Conservation (phyloP, 2,329 filamentous ascomycete species). For the Xylariaceae sp. region DNA sequence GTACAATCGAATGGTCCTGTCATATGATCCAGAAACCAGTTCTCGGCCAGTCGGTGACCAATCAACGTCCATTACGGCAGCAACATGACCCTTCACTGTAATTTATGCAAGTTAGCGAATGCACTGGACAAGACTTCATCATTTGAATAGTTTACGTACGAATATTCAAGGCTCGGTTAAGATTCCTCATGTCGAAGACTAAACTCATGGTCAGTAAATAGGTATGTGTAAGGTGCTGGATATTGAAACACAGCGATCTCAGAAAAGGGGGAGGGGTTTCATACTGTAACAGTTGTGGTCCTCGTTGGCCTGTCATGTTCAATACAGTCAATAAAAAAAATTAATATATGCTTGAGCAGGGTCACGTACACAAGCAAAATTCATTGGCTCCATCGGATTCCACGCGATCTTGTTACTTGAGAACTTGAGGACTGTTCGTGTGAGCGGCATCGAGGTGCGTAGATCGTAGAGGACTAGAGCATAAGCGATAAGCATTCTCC, state of each 20-base stretch:
- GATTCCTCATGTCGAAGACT: conserved; percentile 89
- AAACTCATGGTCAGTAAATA: conserved; percentile 77
- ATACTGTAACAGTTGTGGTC: conserved; percentile 63
- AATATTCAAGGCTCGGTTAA: conserved; percentile 82
- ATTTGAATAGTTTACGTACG: conserved; percentile 54
- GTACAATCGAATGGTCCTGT: conserved; percentile 73
- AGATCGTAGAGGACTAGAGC: conserved; percentile 69
- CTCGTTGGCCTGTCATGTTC: conserved; percentile 63
- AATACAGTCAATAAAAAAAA: not conserved
- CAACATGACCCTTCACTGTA: conserved; percentile 33
- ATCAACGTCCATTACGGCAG: conserved; percentile 93
- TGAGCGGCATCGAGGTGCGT: conserved; percentile 76
- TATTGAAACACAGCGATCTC: conserved; percentile 2
- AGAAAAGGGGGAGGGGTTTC: conserved; percentile 1
- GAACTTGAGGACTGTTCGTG: conserved; percentile 77
- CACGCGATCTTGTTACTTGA: conserved; percentile 80
- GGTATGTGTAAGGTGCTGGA: not conserved
- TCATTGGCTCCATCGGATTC: conserved; percentile 97
- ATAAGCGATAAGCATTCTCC: conserved; percentile 3
- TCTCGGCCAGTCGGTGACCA: conserved; percentile 94
- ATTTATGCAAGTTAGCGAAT: conserved; percentile 9
- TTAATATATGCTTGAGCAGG: too few relatives aligned
- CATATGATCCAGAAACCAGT: conserved; percentile 82
- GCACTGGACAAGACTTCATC: conserved; percentile 62
- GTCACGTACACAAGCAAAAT: conserved; percentile 57